These are phyloP conservation scores for Suillus plorans DNA, from an alignment of 768 basidiomycete genomes.

Conservation along the genomic window DNA sequence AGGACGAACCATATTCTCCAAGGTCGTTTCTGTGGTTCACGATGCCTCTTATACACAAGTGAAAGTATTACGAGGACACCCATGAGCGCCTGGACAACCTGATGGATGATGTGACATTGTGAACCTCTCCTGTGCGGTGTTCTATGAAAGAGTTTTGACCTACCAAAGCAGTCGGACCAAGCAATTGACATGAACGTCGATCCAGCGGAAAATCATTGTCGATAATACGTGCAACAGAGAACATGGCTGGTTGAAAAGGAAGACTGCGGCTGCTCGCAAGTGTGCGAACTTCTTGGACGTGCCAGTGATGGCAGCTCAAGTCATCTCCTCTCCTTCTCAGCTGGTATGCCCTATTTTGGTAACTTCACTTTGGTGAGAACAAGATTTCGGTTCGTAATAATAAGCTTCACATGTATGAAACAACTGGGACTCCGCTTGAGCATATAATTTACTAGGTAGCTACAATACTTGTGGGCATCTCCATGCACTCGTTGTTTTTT, in stretches of 20 bases:
- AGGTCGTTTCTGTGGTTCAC: slow-evolving; percentile 80
- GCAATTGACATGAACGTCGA: slow-evolving; percentile 41
- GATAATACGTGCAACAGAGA: slow-evolving; percentile 12
- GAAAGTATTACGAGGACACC: slow-evolving; percentile 89
- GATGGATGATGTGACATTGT: slow-evolving; percentile 5
- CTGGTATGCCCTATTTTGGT: not conserved
- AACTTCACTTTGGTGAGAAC: not conserved
- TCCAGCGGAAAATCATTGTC: slow-evolving; percentile 37
- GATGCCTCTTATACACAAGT: slow-evolving; percentile 83
- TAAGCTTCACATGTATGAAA: not conserved
- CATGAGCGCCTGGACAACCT: slow-evolving; percentile 86
- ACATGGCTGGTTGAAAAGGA: slow-evolving; percentile 11
- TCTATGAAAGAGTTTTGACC: slow-evolving; percentile 16
- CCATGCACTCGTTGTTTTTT: not conserved
- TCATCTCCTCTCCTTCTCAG: not conserved
- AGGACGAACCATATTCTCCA: slow-evolving; percentile 86
- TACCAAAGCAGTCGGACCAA: slow-evolving; percentile 49
- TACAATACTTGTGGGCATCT: not conserved
- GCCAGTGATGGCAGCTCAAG: not conserved
- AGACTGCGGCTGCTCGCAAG: too few relatives aligned
- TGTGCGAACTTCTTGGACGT: slow-evolving; percentile 2
- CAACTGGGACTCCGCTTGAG: not conserved
- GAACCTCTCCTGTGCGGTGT: not conserved
- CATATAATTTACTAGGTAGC: not conserved
- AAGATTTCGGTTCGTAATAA: not conserved